Base-by-base conservation (phyloP, 768 basidiomycete species). In the Ramaria sp. region DNA sequence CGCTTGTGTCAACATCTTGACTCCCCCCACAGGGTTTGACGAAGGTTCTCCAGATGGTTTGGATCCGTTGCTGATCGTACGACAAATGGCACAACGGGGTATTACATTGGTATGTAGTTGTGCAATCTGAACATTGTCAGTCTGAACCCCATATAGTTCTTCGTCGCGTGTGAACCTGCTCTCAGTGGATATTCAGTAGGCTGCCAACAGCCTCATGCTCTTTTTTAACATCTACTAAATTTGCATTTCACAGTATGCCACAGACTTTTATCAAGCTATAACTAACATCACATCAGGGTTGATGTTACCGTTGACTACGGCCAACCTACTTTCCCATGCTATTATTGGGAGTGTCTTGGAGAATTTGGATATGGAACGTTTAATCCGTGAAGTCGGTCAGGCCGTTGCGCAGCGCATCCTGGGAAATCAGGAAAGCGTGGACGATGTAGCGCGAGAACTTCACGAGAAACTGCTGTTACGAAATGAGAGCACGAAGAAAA, bases 141-240 rank as follows among this genome's bases (percentile, higher is more conserved):
- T 56, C 50, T 58, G 13, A 50, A 36, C 57, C 22, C 24, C 50
- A 59, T 22, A 52, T 38, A 96, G 92, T 97, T 97, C 71, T 93
- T 96, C 66, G 95, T 98, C n/a, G 95, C 95, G 27, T 98, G 95
- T 70, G 95, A 98, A 68, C 94, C 95, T 55, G 93, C 91, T 5
- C 74, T 95, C 57, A 92, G 89, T 59, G 90, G 91, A 42, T 95
- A 95, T 64, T 87, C 85, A 55, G 88, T 90, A 61, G 64, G 84
- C 65, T 55, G 30, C 37, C 28, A 24, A 18, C 10, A 22, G 22
- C n/a, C 43, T 18, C 30, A 41, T 39, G 34, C 24, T 30, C 36
- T 28, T 50, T 50, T 20, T 27, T 49, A 22, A 52, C 34, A 41
- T 22, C 39, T 20, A 3, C n/a, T 52, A 27, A 38, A 9, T 20